These are phyloP conservation scores for Tylopilus intermedius DNA, from an alignment of 768 basidiomycete genomes.

Conservation along the genomic window DNA sequence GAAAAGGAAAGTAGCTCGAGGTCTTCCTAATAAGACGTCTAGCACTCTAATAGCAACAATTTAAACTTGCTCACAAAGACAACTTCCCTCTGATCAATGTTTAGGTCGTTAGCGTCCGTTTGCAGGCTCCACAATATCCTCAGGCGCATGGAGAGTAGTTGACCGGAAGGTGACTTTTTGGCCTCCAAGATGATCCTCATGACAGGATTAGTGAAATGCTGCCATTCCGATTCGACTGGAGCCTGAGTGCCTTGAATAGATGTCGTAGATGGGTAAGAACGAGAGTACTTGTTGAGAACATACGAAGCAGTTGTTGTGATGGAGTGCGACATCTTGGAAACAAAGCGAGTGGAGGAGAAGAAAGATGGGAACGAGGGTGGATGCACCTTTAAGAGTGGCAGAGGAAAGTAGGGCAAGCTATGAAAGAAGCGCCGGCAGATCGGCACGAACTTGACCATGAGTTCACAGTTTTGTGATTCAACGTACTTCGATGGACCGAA, in stretches of 20 bases:
- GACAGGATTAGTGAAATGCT: conserved; percentile 69
- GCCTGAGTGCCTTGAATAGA: conserved; percentile 16
- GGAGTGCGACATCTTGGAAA: conserved; percentile 25
- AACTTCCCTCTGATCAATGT: conserved; percentile 50
- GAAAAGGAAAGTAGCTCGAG: conserved; percentile 70
- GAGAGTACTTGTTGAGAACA: conserved; percentile 60
- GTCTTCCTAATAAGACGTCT: conserved; percentile 53
- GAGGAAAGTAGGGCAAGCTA: neutral
- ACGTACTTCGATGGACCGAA: neutral
- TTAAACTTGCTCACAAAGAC: conserved; percentile 51
- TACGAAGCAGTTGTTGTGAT: conserved; percentile 59
- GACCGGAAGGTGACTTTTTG: conserved; percentile 43
- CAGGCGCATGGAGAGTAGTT: conserved; percentile 59
- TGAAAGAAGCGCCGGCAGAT: neutral
- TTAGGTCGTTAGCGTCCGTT: conserved; percentile 31
- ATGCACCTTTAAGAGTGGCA: neutral
- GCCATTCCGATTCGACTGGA: conserved; percentile 53
- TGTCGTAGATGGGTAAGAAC: conserved; percentile 45
- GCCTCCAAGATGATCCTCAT: conserved; percentile 61
- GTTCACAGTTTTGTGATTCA: neutral
- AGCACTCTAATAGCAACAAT: neutral
- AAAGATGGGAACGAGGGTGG: neutral
- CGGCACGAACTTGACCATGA: neutral
- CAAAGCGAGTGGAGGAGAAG: neutral
- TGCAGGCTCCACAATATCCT: conserved; percentile 62